Conservation (phyloP, 2,329 filamentous ascomycete genomes). For the Colletotrichum shisoi region DNA sequence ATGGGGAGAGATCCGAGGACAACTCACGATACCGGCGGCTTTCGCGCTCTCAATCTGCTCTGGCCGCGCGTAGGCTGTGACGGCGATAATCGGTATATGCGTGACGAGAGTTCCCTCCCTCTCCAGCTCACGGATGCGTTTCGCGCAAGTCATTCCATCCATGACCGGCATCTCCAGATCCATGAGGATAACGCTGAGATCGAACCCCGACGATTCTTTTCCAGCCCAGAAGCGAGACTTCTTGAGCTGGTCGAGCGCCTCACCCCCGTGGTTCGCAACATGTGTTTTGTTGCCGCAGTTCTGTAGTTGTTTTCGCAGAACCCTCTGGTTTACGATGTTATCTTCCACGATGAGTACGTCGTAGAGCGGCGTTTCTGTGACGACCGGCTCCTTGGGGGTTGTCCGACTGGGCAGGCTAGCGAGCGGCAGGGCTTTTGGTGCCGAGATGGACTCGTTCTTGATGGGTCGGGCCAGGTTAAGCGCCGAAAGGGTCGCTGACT, state of each 20-base stretch:
- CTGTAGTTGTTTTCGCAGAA: slow-evolving; percentile 68
- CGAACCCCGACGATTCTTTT: slow-evolving; percentile 56
- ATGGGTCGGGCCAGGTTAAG: slow-evolving; percentile 47
- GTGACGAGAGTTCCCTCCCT: slow-evolving; percentile 65
- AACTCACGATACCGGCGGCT: slow-evolving; percentile 74
- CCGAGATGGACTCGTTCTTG: slow-evolving; percentile 38
- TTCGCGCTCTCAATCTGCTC: slow-evolving; percentile 78
- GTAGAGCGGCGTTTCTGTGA: slow-evolving; percentile 9
- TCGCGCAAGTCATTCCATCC: slow-evolving; percentile 79
- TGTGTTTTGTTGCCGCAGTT: slow-evolving; percentile 67
- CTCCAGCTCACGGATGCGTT: slow-evolving; percentile 73
- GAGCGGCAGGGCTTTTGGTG: slow-evolving; percentile 27
- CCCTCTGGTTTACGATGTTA: slow-evolving; percentile 72
- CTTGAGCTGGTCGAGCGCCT: slow-evolving; percentile 66
- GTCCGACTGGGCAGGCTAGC: slow-evolving; percentile 18
- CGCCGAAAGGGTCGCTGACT: slow-evolving; percentile 50
- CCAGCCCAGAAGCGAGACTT: slow-evolving; percentile 65
- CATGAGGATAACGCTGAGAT: slow-evolving; percentile 76
- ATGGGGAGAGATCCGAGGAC: slow-evolving; percentile 10
- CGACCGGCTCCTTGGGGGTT: slow-evolving; percentile 11
- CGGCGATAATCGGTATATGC: slow-evolving; percentile 81
- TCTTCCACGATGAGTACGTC: slow-evolving; percentile 73
- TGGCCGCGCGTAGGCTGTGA: slow-evolving; percentile 79
- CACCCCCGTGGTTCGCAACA: slow-evolving; percentile 70
- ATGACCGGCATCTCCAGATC: slow-evolving; percentile 86